Evolutionary conservation across 768 basidiomycete genomes (phyloP).

Genomic region (Psilocybe cyanescens): DNA sequence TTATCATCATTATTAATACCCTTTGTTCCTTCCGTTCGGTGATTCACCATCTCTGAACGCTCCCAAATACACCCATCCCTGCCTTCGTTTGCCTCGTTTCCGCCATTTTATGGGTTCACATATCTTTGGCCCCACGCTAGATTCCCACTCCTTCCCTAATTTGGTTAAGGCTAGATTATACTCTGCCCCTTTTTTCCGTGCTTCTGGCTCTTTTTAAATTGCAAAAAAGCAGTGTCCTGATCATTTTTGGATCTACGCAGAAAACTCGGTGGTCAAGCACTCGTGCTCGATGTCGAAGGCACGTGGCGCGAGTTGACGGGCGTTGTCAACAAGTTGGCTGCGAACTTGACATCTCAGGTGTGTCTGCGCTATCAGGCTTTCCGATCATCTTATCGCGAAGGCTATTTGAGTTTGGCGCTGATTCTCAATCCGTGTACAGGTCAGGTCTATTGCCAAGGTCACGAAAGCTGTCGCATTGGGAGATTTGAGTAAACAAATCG

Average conservation of each 20-base stretch:
- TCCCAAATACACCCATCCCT: neutral
- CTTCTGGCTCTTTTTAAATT: neutral
- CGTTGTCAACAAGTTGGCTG: conserved; percentile 81
- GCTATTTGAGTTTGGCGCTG: neutral
- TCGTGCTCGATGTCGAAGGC: conserved; percentile 87
- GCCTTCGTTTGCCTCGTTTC: neutral
- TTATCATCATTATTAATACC: neutral
- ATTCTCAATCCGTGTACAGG: conserved; percentile 30
- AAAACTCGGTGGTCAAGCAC: conserved; percentile 85
- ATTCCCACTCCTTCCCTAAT: neutral
- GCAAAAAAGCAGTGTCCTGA: neutral
- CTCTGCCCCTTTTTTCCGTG: neutral
- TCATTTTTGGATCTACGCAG: conserved; percentile 37
- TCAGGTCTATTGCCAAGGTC: conserved; percentile 88
- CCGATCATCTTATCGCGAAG: neutral
- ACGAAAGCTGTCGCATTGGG: conserved; percentile 94
- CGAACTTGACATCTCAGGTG: conserved; percentile 77
- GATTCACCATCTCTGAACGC: neutral
- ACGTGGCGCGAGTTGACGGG: conserved; percentile 88
- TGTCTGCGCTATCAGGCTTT: neutral
- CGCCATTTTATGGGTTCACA: neutral
- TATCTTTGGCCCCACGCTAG: neutral
- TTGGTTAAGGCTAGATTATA: neutral
- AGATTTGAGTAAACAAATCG: conserved; percentile 88
- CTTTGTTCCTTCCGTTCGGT: neutral